Percentiles rank a stretch among this genome's conserved stretches.
Conservation (phyloP, 371 early-diverging fungal species). For the Basidiobolus meristosporus region DNA sequence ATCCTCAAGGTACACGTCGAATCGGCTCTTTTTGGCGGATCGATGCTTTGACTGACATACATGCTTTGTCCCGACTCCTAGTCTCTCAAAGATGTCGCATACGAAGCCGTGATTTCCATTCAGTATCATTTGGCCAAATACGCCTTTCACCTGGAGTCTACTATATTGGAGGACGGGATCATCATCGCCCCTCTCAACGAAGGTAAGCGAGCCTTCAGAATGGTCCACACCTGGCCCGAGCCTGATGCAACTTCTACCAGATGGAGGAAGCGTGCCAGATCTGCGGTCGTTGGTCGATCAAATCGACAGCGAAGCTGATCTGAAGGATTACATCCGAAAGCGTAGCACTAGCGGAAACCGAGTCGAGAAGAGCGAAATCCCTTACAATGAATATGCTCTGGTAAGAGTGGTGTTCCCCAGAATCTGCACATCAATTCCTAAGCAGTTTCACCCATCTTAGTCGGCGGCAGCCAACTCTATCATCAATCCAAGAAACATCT, state of each 20-base stretch:
- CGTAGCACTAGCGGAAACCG: slow-evolving; percentile 7
- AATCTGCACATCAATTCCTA: not conserved
- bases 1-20: slow-evolving; percentile 28
- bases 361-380: slow-evolving; percentile 14
- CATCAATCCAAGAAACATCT: slow-evolving; percentile 37
- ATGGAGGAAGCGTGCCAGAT: no score
- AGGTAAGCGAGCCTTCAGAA: no score
- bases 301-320: slow-evolving; percentile 29
- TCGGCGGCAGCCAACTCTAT: slow-evolving; percentile 28
- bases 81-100: slow-evolving; percentile 40
- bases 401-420: slow-evolving; percentile 7
- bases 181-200: no score
- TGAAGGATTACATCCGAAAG: slow-evolving; percentile 14
- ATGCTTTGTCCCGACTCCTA: slow-evolving; percentile 6
- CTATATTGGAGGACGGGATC: slow-evolving; percentile 29
- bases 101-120: slow-evolving; percentile 47
- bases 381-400: slow-evolving; percentile 35
- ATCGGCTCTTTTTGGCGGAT: no score
- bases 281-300: slow-evolving; percentile 27
- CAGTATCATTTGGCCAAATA: slow-evolving; percentile 50
- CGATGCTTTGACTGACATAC: not conserved
- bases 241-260: no score
- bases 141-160: slow-evolving; percentile 25
- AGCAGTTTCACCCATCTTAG: slow-evolving; percentile 8
- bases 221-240: no score